Evolutionary conservation across 2,329 filamentous ascomycete genomes (phyloP), one percentile per base, ranked within the genome.

Genomic region (Cladosporium sp.): DNA sequence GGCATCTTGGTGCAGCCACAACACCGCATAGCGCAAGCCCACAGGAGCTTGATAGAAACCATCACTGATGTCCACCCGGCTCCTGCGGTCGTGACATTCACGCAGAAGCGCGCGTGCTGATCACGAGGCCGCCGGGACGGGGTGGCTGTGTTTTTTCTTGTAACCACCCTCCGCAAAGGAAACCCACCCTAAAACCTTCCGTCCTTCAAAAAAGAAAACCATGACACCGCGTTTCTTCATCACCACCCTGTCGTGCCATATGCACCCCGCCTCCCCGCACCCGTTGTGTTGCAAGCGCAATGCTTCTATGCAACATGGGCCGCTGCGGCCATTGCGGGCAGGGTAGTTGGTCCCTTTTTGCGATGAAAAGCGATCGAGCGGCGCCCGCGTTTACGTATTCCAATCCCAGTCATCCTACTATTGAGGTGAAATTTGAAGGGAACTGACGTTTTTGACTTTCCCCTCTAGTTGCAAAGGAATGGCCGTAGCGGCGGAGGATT

Each of bases 241-340:
- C 22, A n/a, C n/a, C n/a, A n/a, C n/a, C n/a, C n/a, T n/a, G n/a
- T n/a, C n/a, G n/a, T n/a, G 22, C 4, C 22, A 5, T 27, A 27
- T 27, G 22, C 22, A 33, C 45, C 45, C 45, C 45, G 45, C 45
- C 38, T 32, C 45, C 45, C 45, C 45, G 45, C 45, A 25, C 32
- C 29, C 20, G 27, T 40, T 22, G 36, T 39, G 33, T 25, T 32
- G 25, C 29, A 30, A 25, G 45, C 27, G 16, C 35, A 27, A 27
- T 4, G 22, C 9, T 27, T 27, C 22, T 9, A 27, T 27, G 22
- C 22, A 27, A 27, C 22, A 27, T 45, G 27, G 39, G 39, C 20
- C 39, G 27, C 32, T 7, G 32, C 32, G 22, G 39, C 39, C 20
- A 16, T 40, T 40, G 15, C 11, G 38, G 19, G 38, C 38, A 40